Evolutionary conservation across 495 filamentous ascomycete genomes (phyloP).

Genomic region (Jackrogersella minutella): DNA sequence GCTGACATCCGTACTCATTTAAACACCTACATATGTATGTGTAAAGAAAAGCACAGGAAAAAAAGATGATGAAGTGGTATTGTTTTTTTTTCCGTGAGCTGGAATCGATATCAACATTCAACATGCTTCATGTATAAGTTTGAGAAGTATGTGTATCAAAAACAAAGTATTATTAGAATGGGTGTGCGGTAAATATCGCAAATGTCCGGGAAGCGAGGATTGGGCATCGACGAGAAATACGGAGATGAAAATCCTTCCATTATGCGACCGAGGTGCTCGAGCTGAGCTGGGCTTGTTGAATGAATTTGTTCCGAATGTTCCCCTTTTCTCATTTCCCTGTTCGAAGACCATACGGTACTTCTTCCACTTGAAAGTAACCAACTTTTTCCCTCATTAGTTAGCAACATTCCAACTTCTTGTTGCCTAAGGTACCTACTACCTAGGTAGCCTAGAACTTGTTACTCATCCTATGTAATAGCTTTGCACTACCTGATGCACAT

Average conservation of each 20-base stretch:
- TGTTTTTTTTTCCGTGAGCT: conserved; percentile 13
- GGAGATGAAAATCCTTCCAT: conserved; percentile 40
- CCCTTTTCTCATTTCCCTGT: conserved; percentile 24
- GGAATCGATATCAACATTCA: conserved; percentile 6
- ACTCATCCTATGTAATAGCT: neutral
- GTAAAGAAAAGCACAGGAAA: too few relatives aligned
- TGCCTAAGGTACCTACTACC: conserved; percentile 9
- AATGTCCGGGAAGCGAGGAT: conserved; percentile 38
- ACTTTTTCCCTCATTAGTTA: conserved; percentile 9
- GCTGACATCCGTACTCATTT: neutral
- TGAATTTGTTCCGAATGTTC: conserved; percentile 47
- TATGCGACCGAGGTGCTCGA: conserved; percentile 25
- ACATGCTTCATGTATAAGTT: neutral
- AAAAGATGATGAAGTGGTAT: neutral
- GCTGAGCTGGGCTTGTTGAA: conserved; percentile 48
- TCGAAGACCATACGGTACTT: neutral
- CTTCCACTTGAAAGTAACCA: neutral
- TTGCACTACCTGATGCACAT: neutral
- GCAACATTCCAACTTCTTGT: neutral
- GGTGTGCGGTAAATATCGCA: conserved; percentile 24
- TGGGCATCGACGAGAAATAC: conserved; percentile 39
- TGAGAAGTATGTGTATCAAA: conserved; percentile 10
- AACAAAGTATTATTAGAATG: conserved; percentile 26
- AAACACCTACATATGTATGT: conserved; percentile 4
- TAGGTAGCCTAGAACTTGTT: neutral